phyloP scores from a whole-genome alignment of 371 early-diverging fungal species.

The Lichtheimia hyalospora region DNA sequence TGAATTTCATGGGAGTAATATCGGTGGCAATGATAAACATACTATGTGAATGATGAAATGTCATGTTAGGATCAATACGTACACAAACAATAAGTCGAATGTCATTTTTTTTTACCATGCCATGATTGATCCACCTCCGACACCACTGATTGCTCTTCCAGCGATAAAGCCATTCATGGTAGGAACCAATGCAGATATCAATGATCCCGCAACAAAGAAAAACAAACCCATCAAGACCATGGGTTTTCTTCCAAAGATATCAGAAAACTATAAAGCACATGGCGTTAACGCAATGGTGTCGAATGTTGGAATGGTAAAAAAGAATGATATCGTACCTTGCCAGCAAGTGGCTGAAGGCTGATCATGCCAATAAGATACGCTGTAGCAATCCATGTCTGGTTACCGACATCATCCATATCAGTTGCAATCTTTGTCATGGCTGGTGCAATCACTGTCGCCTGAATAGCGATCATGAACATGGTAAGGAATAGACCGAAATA shows the following conservation, averaged over 20 bases:
- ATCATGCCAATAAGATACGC: constrained; percentile 57
- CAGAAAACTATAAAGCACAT: constrained; percentile 7
- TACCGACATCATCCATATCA: constrained; percentile 11
- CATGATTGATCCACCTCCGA: constrained; percentile 73
- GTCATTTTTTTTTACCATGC: constrained; percentile 14
- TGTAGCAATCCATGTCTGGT: constrained; percentile 16
- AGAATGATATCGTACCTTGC: constrained; percentile 35
- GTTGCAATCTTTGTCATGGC: constrained; percentile 11
- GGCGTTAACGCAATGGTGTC: no score
- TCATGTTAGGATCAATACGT: constrained; percentile 35
- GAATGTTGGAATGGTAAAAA: constrained; percentile 2
- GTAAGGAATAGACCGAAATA: constrained; percentile 26
- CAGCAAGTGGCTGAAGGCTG: constrained; percentile 52
- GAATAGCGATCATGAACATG: constrained; percentile 74
- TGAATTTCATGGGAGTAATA: constrained; percentile 59
- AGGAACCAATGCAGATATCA: constrained; percentile 50
- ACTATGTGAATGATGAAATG: constrained; percentile 57
- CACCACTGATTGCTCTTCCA: constrained; percentile 68
- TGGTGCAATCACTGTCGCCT: constrained; percentile 74
- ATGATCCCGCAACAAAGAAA: constrained; percentile 53
- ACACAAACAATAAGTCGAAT: no score
- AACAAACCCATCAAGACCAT: constrained; percentile 40
- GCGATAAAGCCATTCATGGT: constrained; percentile 63
- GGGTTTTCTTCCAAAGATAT: constrained; percentile 44
- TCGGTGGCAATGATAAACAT: constrained; percentile 81